These are phyloP conservation scores for Solanum chmielewskii DNA, from an alignment of 257 asterid genomes.

Conservation along the genomic window DNA sequence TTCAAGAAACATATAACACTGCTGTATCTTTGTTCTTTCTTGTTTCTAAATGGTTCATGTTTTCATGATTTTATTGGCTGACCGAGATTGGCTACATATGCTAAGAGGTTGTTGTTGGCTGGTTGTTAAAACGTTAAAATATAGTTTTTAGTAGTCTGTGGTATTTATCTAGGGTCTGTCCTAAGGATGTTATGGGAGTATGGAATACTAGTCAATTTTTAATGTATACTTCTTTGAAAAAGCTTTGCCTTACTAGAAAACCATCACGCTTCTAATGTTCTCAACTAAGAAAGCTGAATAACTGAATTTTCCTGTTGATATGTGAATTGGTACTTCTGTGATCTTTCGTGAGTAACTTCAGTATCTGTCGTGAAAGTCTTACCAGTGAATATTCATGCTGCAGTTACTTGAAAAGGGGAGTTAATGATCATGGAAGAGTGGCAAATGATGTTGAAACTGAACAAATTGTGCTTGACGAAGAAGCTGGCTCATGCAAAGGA, in stretches of 20 bases:
- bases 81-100: neutral
- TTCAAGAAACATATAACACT: neutral
- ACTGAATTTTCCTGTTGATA: neutral
- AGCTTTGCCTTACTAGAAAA: neutral
- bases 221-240: neutral
- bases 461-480: slow-evolving; percentile 93
- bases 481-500: slow-evolving; percentile 93
- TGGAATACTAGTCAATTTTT: neutral
- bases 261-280: neutral
- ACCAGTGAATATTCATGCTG: slow-evolving; percentile 9
- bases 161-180: neutral
- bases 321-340: neutral
- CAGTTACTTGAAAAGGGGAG: slow-evolving; percentile 96
- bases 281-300: neutral
- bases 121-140: neutral
- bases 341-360: neutral
- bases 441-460: slow-evolving; percentile 99
- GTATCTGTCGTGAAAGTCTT: neutral
- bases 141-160: neutral
- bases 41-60: neutral
- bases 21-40: neutral
- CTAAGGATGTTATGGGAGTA: neutral
- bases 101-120: neutral
- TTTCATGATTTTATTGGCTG: neutral
- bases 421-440: slow-evolving; percentile 94